Conservation (phyloP, 768 basidiomycete species). For the Collybia sordida region DNA sequence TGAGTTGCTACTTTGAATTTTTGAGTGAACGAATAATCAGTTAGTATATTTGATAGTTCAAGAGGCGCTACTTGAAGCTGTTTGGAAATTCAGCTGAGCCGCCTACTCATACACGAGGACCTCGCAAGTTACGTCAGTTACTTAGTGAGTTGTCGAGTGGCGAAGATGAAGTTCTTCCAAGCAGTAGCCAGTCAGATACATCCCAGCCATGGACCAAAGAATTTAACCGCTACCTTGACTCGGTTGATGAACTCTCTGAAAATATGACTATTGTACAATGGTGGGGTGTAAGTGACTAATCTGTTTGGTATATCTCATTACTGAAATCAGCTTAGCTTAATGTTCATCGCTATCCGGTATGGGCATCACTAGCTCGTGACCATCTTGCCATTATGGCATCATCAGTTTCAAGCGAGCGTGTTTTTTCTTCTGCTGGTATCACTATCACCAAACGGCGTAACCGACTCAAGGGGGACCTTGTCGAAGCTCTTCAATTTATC, state of each 20-base stretch:
- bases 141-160: no score
- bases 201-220: slow-evolving; percentile 15
- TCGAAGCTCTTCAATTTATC: slow-evolving; percentile 29
- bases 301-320: not conserved
- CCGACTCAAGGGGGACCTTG: slow-evolving; percentile 30
- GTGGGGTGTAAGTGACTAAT: slow-evolving; percentile 28
- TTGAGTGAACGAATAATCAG: no score
- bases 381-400: slow-evolving; percentile 39
- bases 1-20: not conserved
- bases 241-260: not conserved
- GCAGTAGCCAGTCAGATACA: no score
- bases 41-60: no score
- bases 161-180: no score
- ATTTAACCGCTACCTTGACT: slow-evolving; percentile 23
- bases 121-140: no score
- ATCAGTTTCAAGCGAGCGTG: slow-evolving; percentile 34
- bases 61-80: no score
- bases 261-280: slow-evolving; percentile 21
- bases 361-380: slow-evolving; percentile 36
- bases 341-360: slow-evolving; percentile 25
- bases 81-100: no score
- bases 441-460: slow-evolving; percentile 34
- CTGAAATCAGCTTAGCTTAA: slow-evolving; percentile 20
- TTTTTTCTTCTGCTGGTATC: slow-evolving; percentile 39
- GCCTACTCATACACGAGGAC: no score